Conservation (phyloP, 306 rosid species). For the Mucuna pruriens region DNA sequence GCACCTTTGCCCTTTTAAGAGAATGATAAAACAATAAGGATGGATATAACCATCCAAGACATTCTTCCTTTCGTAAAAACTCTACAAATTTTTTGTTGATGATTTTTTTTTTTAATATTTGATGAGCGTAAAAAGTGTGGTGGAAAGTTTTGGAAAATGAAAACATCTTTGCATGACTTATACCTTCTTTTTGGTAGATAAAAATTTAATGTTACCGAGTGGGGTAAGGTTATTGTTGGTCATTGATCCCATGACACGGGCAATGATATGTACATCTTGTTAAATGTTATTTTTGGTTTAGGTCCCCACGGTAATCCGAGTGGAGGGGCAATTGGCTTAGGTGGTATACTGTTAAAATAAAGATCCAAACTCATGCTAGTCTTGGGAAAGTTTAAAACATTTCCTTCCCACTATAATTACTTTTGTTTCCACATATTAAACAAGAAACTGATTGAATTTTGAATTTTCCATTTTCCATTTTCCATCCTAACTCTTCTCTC, state of each 20-base stretch:
- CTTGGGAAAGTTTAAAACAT: conserved; percentile 43
- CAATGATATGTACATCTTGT: background rate
- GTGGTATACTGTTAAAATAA: background rate
- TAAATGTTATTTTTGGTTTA: conserved; percentile 1
- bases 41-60: background rate
- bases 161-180: background rate
- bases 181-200: too few species aligned
- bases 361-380: background rate
- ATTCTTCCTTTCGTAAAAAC: background rate
- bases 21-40: background rate
- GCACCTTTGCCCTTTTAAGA: background rate
- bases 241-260: background rate
- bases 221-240: background rate
- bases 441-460: background rate
- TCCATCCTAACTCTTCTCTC: conserved; percentile 27
- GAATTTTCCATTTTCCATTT: conserved; percentile 35
- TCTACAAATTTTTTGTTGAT: background rate
- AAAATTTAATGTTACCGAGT: too few species aligned
- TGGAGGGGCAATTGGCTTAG: background rate
- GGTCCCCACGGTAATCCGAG: conserved; percentile 21
- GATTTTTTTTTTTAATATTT: background rate
- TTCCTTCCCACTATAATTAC: conserved; percentile 1
- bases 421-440: conserved; percentile 3
- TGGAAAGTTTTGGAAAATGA: background rate
- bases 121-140: background rate